Conservation (phyloP, 78 protist genomes). For the Polysphondylium violaceum region DNA sequence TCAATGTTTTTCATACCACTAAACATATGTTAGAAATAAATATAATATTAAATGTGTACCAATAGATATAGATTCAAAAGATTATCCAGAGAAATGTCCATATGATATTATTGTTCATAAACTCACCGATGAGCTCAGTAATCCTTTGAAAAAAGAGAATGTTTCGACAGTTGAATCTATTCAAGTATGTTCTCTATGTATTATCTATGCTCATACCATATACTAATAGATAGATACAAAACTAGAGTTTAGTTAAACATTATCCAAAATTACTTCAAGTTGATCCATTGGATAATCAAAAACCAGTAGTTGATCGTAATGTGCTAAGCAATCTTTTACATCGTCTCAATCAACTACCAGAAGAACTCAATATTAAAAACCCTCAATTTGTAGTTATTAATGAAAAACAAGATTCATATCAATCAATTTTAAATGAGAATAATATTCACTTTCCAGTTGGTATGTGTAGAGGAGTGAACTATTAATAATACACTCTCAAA, state of each 20-base stretch:
- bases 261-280: constrained; percentile 47
- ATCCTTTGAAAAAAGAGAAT: neutral
- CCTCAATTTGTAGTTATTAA: constrained; percentile 33
- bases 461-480: neutral
- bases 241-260: neutral
- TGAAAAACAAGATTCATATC: neutral
- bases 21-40: neutral
- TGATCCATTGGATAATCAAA: constrained; percentile 60
- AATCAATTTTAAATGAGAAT: neutral
- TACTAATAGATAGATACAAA: neutral
- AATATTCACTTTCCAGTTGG: constrained; percentile 40
- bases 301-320: constrained; percentile 48
- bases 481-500: no score
- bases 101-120: constrained; percentile 56
- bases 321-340: constrained; percentile 25
- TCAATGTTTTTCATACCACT: neutral
- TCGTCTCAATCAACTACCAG: constrained; percentile 14
- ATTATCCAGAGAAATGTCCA: constrained; percentile 23
- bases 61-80: constrained; percentile 21
- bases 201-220: neutral
- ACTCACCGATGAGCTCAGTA: constrained; percentile 63
- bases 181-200: constrained; percentile 6
- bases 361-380: neutral
- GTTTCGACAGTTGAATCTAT: constrained; percentile 3
- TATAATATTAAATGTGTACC: constrained; percentile 63